phyloP scores from a whole-genome alignment of 768 basidiomycete species.

The Steccherinum ochraceum region DNA sequence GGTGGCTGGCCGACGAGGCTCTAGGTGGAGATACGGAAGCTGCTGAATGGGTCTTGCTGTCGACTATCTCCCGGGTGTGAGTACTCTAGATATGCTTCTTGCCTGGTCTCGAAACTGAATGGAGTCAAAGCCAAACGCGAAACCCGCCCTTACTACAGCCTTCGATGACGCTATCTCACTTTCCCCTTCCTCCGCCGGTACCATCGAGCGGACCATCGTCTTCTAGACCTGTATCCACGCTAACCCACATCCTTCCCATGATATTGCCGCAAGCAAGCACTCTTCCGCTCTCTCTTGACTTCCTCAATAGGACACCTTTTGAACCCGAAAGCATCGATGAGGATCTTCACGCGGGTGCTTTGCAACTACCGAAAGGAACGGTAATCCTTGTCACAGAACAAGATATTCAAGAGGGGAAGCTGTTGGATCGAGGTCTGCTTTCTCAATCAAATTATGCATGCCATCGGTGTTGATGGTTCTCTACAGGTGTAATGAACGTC shows the following conservation, averaged over 20 bases:
- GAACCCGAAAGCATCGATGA: constrained; percentile 62
- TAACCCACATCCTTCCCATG: constrained; percentile 48
- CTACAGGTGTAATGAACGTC: constrained; percentile 56
- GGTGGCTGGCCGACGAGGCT: constrained; percentile 68
- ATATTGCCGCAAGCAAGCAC: constrained; percentile 51
- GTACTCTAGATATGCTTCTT: constrained; percentile 23
- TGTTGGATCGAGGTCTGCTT: constrained; percentile 42
- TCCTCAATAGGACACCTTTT: constrained; percentile 53
- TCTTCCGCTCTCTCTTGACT: constrained; percentile 56
- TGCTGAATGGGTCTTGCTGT: constrained; percentile 71
- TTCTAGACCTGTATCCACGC: constrained; percentile 15
- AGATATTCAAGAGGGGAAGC: constrained; percentile 60
- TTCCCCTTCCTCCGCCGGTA: constrained; percentile 34
- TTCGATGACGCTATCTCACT: constrained; percentile 55
- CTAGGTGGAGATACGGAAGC: constrained; percentile 62
- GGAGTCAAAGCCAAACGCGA: constrained; percentile 51
- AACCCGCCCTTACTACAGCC: constrained; percentile 61
- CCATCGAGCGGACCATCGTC: constrained; percentile 10
- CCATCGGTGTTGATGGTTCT: background rate
- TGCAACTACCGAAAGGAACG: constrained; percentile 65
- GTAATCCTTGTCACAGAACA: constrained; percentile 59
- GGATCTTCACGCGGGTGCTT: constrained; percentile 66
- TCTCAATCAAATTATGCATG: background rate
- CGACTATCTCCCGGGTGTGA: constrained; percentile 56
- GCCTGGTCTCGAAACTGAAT: constrained; percentile 1